phyloP scores from a whole-genome alignment of 345 rosid species.

The Acer campestre region DNA sequence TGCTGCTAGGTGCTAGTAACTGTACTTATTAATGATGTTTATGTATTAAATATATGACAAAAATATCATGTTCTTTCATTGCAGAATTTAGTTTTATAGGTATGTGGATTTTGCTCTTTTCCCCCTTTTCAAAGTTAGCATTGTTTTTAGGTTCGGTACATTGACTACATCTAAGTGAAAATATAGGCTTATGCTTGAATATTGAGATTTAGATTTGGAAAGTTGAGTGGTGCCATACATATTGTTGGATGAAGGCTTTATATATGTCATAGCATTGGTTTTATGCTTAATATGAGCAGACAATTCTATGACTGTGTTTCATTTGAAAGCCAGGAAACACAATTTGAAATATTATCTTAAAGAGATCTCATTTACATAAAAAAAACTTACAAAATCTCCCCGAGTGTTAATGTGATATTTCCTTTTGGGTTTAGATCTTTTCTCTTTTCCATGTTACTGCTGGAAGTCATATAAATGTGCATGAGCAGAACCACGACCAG shows the following conservation, averaged over 20 bases:
- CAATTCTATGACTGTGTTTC: constrained; percentile 3
- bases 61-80: background rate
- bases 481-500: constrained; percentile 7
- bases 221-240: background rate
- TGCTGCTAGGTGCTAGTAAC: background rate
- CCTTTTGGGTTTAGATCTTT: background rate
- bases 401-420: constrained; percentile 22
- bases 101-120: background rate
- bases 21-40: constrained; percentile 3
- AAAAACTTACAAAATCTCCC: background rate
- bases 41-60: background rate
- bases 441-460: background rate
- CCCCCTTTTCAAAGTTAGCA: background rate
- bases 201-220: background rate
- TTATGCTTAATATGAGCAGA: background rate
- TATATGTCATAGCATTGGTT: constrained; percentile 5
- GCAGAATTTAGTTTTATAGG: background rate
- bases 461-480: background rate
- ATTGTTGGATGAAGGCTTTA: background rate
- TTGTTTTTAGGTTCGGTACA: background rate
- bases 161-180: background rate
- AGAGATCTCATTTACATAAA: background rate
- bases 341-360: background rate
- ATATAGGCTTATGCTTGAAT: constrained; percentile 1
- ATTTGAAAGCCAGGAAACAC: background rate